Evolutionary conservation across 2,329 filamentous ascomycete genomes (phyloP), one percentile per base, ranked within the genome.

Genomic region (Penicillium frequentans): DNA sequence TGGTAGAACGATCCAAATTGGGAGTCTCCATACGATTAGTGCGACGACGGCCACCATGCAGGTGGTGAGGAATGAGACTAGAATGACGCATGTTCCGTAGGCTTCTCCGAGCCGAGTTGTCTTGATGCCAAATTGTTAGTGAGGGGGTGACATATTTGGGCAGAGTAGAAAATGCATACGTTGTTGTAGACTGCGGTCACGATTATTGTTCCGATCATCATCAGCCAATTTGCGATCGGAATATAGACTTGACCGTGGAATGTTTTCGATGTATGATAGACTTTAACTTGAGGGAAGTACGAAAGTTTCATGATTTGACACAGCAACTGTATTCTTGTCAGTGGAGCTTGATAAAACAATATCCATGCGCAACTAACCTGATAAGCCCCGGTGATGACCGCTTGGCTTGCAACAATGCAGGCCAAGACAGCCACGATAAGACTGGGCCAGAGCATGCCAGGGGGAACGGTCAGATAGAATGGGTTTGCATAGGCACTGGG

Each of bases 161-260:
- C 9, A 5, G 10, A 3, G 21, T 24, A 8, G 19, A 21, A 5
- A 7, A 10, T 26, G 58, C 64, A 37, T 56, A 70, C 73, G 55
- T 90, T 89, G 69, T 86, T 89, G 75, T 90, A 92, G 3, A 90
- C 83, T 0, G 84, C 85, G 0, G 90, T 89, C 9, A 92, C 86
- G 9, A 91, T 76, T n/a, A 93, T 82, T 1, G 88, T 88, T 1
- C 89, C 89, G 31, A 89, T 78, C 86, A 92, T 88, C 60, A 93
- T 79, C 1, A 92, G 75, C 87, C 89, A 92, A 67, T 93, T 93
- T 3, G 86, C 85, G 13, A 90, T 75, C 0, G 90, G 90, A 16
- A 93, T 85, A 65, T 91, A 93, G 0, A 93, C 79, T 67, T 93
- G 90, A 3, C 88, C 88, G 64, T 91, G 86, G 61, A 90, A 90